Evolutionary conservation across 805 yeast species (phyloP), one percentile per base, ranked within the genome.

Genomic region (Kuraishia borneana): DNA sequence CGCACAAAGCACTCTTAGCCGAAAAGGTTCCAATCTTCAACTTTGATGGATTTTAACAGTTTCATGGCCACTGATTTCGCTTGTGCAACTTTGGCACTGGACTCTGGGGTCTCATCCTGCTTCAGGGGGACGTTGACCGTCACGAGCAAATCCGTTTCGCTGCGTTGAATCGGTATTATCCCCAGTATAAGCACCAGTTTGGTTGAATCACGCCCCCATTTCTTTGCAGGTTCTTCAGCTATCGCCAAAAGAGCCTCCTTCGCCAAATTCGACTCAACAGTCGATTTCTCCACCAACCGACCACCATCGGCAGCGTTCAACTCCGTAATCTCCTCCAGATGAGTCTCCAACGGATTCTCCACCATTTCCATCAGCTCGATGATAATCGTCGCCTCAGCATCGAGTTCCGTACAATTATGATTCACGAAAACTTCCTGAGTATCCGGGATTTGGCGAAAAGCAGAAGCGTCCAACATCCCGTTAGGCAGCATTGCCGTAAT

Each of bases 391-490:
- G 68, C 74, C 35, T 76, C 71, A 31, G 55, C 44, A 27, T 55
- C 54, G 31, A 63, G 48, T 33, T 41, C 45, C 32, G 47, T 37
- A 18, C 40, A 31, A 17, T 43, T 44, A 10, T 54, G 47, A 33
- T 66, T 67, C 3, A 88, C 73, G 53, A 70, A 92, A 18, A 89
- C 96, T 53, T 89, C 98, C 51, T 92, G 97, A 1, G 87, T 76
- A 48, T 92, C 96, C 0, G 98, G 97, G 3, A 92, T 73, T 39
- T 83, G 83, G 37, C 98, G 62, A 32, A 88, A 51, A 25, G 62
- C 53, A 1, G 95, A 80, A 1, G 87, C 96, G 53, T 92, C 96
- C 2, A 79, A 48, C 32, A 79, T 63, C 0, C 69, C 70, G 1
- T 43, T 37, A 0, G 95, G 95, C 4, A 87, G 38, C 3, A 53